These are phyloP conservation scores for Kwoniella bestiolae DNA, from an alignment of 768 basidiomycete species.

Conservation along the genomic window DNA sequence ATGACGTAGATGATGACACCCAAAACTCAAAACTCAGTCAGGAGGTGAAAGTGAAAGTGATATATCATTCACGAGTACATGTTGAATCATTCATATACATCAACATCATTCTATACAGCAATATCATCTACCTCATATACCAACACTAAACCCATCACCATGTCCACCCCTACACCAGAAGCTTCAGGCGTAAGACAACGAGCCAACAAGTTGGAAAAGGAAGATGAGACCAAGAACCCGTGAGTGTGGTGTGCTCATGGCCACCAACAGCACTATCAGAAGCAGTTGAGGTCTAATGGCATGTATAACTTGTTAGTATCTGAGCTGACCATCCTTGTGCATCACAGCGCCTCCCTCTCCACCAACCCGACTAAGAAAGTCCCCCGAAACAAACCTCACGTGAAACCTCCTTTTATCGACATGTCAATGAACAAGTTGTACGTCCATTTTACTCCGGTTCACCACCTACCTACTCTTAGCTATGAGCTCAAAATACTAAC, in stretches of 20 bases:
- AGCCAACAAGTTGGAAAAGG: constrained; percentile 21
- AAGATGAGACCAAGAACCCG: constrained; percentile 34
- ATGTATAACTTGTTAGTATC: no score
- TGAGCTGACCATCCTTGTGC: neutral
- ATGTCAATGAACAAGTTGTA: constrained; percentile 55
- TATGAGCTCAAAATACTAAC: no score
- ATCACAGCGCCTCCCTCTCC: constrained; percentile 46
- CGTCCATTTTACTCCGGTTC: no score
- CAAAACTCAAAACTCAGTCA: no score
- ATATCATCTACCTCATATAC: neutral
- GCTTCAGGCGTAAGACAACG: constrained; percentile 42
- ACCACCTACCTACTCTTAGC: no score
- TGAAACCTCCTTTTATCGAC: constrained; percentile 55
- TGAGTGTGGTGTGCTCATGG: constrained; percentile 18
- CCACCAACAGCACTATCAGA: neutral
- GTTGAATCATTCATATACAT: neutral
- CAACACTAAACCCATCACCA: constrained; percentile 11
- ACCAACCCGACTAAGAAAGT: constrained; percentile 48
- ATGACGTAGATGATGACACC: neutral
- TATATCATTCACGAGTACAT: no score
- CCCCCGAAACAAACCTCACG: constrained; percentile 41
- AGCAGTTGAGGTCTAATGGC: no score
- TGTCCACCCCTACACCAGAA: constrained; percentile 43
- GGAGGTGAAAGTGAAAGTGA: no score
- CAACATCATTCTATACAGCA: neutral